Conservation (phyloP, 2,329 filamentous ascomycete genomes). For the Beauveria caledonica region DNA sequence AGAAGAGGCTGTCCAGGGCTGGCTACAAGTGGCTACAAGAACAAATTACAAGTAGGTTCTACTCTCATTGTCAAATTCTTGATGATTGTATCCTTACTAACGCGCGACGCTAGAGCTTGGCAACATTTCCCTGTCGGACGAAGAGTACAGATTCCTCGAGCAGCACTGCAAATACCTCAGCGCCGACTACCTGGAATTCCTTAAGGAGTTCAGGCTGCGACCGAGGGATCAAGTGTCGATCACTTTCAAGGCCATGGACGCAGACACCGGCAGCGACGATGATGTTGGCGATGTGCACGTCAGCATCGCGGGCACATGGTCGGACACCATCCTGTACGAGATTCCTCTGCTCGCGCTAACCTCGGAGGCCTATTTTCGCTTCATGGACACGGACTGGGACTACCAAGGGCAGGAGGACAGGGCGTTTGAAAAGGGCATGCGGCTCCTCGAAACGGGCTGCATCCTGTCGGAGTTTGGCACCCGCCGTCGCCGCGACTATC, state of each 20-base stretch:
- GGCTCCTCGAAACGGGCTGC: slow-evolving; percentile 73
- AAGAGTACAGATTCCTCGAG: slow-evolving; percentile 74
- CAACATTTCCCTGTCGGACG: slow-evolving; percentile 67
- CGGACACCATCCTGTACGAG: slow-evolving; percentile 95
- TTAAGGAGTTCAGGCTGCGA: slow-evolving; percentile 71
- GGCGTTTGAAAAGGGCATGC: slow-evolving; percentile 72
- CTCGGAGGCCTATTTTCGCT: slow-evolving; percentile 95
- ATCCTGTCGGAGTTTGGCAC: slow-evolving; percentile 92
- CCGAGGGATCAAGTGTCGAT: slow-evolving; percentile 73
- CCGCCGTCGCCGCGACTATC: slow-evolving; percentile 80
- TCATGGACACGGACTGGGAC: slow-evolving; percentile 88
- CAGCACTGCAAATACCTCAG: slow-evolving; percentile 74
- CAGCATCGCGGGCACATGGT: slow-evolving; percentile 73
- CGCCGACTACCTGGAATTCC: slow-evolving; percentile 68
- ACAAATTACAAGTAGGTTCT: slow-evolving; percentile 64
- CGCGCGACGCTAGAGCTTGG: slow-evolving; percentile 55
- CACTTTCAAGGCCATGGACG: slow-evolving; percentile 50
- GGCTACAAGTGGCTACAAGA: slow-evolving; percentile 79
- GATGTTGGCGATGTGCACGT: slow-evolving; percentile 70
- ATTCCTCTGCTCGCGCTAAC: slow-evolving; percentile 87
- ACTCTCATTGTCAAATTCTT: background rate
- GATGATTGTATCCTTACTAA: background rate
- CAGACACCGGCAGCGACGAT: slow-evolving; percentile 53
- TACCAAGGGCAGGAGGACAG: slow-evolving; percentile 80
- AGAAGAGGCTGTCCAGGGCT: slow-evolving; percentile 79